Evolutionary conservation across 768 basidiomycete genomes (phyloP).

Genomic region (Dioszegia hungarica): DNA sequence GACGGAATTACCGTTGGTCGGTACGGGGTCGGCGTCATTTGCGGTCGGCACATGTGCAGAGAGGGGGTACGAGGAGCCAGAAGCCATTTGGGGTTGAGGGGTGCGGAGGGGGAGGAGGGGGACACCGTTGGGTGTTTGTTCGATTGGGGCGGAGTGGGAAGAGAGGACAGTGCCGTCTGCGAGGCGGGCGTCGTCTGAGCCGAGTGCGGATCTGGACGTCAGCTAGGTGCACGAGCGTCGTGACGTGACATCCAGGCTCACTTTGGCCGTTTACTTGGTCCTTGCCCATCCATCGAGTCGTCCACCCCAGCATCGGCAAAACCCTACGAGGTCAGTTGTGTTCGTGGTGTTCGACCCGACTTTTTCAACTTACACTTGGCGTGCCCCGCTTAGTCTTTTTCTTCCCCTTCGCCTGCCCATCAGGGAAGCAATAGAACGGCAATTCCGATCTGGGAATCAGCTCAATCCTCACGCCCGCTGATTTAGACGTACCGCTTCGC

Average conservation of each 20-base stretch:
- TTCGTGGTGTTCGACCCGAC: too few species aligned
- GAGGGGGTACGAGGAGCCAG: background rate
- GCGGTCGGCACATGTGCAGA: conserved; percentile 15
- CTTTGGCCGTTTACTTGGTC: conserved; percentile 41
- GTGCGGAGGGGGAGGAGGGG: background rate
- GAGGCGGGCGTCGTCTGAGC: conserved; percentile 6
- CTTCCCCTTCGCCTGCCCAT: conserved; percentile 41
- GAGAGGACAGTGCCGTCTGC: background rate
- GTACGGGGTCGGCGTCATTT: conserved; percentile 21
- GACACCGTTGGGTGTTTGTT: background rate
- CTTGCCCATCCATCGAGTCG: conserved; percentile 26
- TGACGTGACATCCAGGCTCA: conserved; percentile 12
- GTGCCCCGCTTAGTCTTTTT: conserved; percentile 40
- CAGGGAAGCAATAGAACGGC: conserved; percentile 41
- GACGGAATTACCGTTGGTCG: background rate
- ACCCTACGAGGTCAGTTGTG: conserved; percentile 11
- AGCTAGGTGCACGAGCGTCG: background rate
- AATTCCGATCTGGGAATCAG: conserved; percentile 27
- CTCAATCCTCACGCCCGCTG: background rate
- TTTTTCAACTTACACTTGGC: conserved; percentile 22
- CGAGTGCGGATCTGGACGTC: conserved; percentile 5
- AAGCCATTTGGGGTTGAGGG: background rate
- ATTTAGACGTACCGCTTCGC: conserved; percentile 67
- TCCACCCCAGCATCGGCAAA: conserved; percentile 18
- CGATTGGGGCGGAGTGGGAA: background rate